Evolutionary conservation across 1,139 yeast genomes (phyloP), one percentile per base, ranked within the genome.

Genomic region (Zygoascus meyerae): DNA sequence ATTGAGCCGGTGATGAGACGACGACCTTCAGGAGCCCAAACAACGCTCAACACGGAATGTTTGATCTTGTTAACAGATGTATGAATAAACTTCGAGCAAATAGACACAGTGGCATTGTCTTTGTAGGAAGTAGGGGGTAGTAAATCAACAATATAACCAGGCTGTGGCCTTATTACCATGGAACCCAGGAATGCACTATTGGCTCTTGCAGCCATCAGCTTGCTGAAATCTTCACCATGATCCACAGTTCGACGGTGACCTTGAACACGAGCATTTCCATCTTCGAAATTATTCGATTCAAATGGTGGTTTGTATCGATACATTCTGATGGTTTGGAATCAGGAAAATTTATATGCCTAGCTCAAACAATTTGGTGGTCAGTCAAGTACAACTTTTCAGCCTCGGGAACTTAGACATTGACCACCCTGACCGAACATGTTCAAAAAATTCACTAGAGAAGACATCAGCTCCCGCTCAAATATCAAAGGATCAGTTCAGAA

Each of bases 11-110:
- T 95, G 44, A 92, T 73, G 50, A 94, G 71, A 54, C 98, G 71
- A 55, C 97, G 74, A 0, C 97, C 97, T 56, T 90, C 97, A 0
- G 97, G 97, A 0, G 98, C 92, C 96, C 97, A 92, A 63, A 79
- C 81, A 10, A 89, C 86, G 1, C 94, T 84, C 59, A 89, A 86
- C 45, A 92, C 89, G 0, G 95, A 87, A 67, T 90, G 96, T 58
- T 86, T 83, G 16, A 90, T 89, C 67, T 92, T 92, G 68, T 90
- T 92, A 31, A 94, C 82, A 49, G 95, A 83, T 44, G 90, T 75
- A 68, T 92, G 97, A 1, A 89, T 94, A 63, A 90, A 90, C 59
- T 89, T 90, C 26, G 87, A 77, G 46, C 62, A 56, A 30, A 66
- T 54, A n/a, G 68, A 62, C 8, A 86, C 81, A 59, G 86, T 86